Conservation (phyloP, 768 basidiomycete species). For the Terana coerulea region DNA sequence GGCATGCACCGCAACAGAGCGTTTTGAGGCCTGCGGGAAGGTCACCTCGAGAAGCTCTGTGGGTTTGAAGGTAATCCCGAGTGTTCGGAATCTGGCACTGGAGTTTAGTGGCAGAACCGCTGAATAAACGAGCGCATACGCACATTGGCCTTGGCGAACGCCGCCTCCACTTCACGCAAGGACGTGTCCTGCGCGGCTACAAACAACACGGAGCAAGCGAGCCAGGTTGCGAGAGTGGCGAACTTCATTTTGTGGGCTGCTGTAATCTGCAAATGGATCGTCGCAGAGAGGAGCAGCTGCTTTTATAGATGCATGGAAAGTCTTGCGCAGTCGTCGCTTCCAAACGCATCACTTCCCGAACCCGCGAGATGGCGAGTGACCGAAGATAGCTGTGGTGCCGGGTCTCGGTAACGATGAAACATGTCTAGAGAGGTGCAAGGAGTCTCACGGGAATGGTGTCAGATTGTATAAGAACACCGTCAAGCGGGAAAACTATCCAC, state of each 20-base stretch:
- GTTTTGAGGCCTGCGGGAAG: slow-evolving; percentile 33
- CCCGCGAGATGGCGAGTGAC: too few species aligned
- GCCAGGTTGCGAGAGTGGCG: not conserved
- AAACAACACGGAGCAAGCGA: not conserved
- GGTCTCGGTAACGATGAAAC: too few species aligned
- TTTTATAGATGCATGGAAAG: too few species aligned
- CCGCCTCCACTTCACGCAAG: slow-evolving; percentile 5
- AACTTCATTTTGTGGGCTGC: not conserved
- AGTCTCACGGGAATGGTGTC: too few species aligned
- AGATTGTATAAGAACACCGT: too few species aligned
- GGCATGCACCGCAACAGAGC: slow-evolving; percentile 30
- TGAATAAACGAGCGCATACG: not conserved
- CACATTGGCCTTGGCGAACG: slow-evolving; percentile 14
- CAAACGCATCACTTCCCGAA: too few species aligned
- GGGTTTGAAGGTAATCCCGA: slow-evolving; percentile 37
- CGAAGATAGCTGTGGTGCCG: too few species aligned
- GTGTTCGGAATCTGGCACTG: slow-evolving; percentile 33
- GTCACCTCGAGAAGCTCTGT: slow-evolving; percentile 32
- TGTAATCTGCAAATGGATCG: too few species aligned
- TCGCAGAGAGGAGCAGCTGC: too few species aligned
- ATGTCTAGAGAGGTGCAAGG: too few species aligned
- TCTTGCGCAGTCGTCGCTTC: too few species aligned
- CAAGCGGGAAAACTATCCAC: too few species aligned
- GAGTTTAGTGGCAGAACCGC: not conserved
- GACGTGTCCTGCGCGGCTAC: slow-evolving; percentile 10